Evolutionary conservation across 177 flowering plant species (phyloP), one percentile per base, ranked within the genome.

Genomic region (Vitis hybrid): DNA sequence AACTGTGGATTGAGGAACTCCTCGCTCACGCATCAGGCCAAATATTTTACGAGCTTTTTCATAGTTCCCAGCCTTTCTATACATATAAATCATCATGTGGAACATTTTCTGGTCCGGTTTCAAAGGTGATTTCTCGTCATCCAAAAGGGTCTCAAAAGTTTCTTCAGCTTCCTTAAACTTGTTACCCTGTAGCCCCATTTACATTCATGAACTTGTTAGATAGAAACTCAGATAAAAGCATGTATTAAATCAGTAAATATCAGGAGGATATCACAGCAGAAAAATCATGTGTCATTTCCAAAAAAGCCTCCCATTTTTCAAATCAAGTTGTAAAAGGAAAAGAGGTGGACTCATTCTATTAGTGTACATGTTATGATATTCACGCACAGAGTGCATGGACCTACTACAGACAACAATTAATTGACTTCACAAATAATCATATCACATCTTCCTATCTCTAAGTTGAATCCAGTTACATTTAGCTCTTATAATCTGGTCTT

Each of bases 51-150:
- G 93, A 78, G 99, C 98, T 71, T 89, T 92, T 11, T 86, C 91
- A 66, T 88, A 85, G 62, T 60, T 84, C 74, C 97, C 97, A 56
- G 97, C 87, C 72, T 96, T 96, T 79, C 75, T 89, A 71, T 91
- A 67, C 98, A 93, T 93, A 79, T 93, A 93, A 68, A 96, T 96
- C 95, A 96, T 93, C 99, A 93, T 89, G 69, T 96, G 94, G 79
- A 86, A 96, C 98, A 96, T 93, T 78, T 90, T 89, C 74, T 92
- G 98, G 77, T 96, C 99, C 26, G 98, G 99, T 78, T 86, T 89
- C 72, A 92, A 74, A 12, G 90, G 88, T 48, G 95, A 79, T 39
- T 57, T 82, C 57, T 87, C 83, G 59, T 84, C 83, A 78, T 84
- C 71, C 70, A 91, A 67, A 74, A 96, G 89, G 70, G 83, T 74